Evolutionary conservation across 2,329 filamentous ascomycete species (phyloP).

Genomic region (Cladosporium sp.): DNA sequence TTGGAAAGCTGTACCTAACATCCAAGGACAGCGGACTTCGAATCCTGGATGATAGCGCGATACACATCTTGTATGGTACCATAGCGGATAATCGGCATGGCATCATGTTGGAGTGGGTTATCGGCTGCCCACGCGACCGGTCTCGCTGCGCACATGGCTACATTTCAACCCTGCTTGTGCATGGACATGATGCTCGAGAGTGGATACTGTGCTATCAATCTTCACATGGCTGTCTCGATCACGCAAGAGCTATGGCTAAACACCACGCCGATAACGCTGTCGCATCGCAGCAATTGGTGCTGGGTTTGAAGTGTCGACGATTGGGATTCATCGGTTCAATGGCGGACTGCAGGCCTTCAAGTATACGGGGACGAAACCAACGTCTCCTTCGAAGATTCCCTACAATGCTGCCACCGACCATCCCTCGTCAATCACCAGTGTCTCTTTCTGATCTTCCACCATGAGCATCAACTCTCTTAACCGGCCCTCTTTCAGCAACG

Average conservation of each 20-base stretch:
- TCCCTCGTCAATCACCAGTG: too few relatives aligned
- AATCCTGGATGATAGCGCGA: neutral
- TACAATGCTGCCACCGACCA: neutral
- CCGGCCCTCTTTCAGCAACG: neutral
- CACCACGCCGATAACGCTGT: neutral
- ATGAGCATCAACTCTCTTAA: neutral
- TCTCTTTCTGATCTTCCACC: neutral
- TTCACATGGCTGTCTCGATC: neutral
- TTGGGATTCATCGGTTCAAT: neutral
- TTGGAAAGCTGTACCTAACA: neutral
- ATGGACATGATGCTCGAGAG: neutral
- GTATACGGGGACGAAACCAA: neutral
- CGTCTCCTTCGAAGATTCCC: neutral
- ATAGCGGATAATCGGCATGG: constrained; percentile 1
- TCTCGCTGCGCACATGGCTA: neutral
- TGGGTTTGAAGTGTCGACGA: neutral
- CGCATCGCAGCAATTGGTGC: neutral
- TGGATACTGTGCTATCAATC: neutral
- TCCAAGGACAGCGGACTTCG: neutral
- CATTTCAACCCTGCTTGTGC: neutral
- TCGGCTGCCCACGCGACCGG: neutral
- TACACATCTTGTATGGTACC: neutral
- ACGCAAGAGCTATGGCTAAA: neutral
- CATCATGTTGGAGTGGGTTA: neutral
- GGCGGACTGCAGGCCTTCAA: neutral